Conservation (phyloP, 2,329 filamentous ascomycete species). For the Metarhizium humberi region DNA sequence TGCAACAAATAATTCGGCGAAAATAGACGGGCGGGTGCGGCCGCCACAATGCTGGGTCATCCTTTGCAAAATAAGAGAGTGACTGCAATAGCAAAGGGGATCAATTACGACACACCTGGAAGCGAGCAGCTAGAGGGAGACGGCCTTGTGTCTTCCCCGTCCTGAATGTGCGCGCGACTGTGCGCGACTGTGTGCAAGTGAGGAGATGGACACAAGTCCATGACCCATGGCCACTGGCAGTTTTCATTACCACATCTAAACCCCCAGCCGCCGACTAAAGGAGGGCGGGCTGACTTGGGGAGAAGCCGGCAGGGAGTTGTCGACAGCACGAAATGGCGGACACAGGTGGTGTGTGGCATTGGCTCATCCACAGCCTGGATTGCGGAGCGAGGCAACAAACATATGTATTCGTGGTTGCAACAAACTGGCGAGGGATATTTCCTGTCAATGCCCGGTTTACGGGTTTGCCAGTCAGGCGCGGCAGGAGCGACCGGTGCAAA, state of each 20-base stretch:
- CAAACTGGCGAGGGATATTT: not conserved
- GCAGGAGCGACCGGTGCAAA: not conserved
- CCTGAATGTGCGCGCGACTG: too few species aligned
- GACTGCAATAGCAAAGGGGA: not conserved
- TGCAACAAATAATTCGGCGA: not conserved
- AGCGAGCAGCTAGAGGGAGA: not conserved
- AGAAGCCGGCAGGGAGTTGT: not conserved
- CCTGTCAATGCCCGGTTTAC: not conserved
- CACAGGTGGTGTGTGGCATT: not conserved
- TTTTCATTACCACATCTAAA: conserved; percentile 11
- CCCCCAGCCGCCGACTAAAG: not conserved
- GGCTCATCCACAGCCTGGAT: not conserved
- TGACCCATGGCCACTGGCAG: conserved; percentile 1
- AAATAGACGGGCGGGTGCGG: too few species aligned
- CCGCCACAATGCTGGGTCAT: too few species aligned
- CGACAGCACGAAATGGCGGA: conserved; percentile 1
- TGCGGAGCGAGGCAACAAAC: not conserved
- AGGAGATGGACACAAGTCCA: not conserved
- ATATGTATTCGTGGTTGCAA: not conserved
- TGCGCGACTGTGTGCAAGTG: too few species aligned
- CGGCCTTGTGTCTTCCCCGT: not conserved
- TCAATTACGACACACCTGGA: not conserved
- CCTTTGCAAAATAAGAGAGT: not conserved
- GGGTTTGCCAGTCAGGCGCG: not conserved
- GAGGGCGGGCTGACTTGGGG: not conserved